Base-by-base conservation (phyloP, 768 basidiomycete species). In the Crepidotus variabilis region DNA sequence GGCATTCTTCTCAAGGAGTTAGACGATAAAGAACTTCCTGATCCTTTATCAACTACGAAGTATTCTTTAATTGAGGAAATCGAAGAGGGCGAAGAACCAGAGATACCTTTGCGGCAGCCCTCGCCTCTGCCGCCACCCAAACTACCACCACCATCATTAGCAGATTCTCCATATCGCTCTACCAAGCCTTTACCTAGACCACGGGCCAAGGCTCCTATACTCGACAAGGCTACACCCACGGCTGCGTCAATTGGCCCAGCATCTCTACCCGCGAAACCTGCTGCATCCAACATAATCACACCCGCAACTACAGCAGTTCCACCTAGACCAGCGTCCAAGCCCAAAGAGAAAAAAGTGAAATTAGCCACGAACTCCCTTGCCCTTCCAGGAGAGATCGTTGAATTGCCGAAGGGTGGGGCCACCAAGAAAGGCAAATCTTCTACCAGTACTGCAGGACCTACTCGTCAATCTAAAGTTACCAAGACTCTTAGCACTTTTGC, bases 141-240 rank as follows among this genome's bases (percentile, higher is more conserved):
- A 58, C 60, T 71, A 46, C 20, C 61, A 14, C 63, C 61, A 36
- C 57, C 69, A 46, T 53, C 65, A 32, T 72, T 73, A 46, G 60
- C 69, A 22, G 58, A 66, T 24, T 14, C 7, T 36, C 21, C 48
- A 21, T 36, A 4, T 24, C 68, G 63, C 20, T 59, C 63, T 14
- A 54, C 65, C 6, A 74, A 73, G 63, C 57, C 71, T 1, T 51
- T 67, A 33, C 64, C 66, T 33, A 67, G 65, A 50, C 32, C 62
- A 21, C 59, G 67, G 18, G 34, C 49, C 39, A 60, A 57, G 39
- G 28, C 60, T 4, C 68, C 72, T 33, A 57, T 69, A 0, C 68
- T 75, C 0, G 69, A 76, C 0, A 64, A 72, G 0, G 67, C 74
- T 0, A 71, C 75, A 8, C 69, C 73, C n/a, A 58, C 65, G 45